Evolutionary conservation across 805 yeast species (phyloP), one percentile per base, ranked within the genome.

Genomic region (Dipodascus geniculatus): DNA sequence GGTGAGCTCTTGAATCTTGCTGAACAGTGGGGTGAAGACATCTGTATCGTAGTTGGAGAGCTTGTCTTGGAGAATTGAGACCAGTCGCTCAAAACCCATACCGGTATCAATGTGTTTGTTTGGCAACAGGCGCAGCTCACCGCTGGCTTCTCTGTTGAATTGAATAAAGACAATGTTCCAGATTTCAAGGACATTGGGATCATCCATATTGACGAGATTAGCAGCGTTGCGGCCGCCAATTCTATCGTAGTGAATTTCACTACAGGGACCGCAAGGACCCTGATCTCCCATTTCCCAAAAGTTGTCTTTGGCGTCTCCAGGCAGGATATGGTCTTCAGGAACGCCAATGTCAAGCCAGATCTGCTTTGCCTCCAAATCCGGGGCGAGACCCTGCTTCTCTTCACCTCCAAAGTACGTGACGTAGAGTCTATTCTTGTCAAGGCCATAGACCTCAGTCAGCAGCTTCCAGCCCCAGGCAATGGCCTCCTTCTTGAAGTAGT

Each of bases 221-320:
- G 97, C 76, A 53, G 98, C 99, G 66, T 93, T 91, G 76, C 99
- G 84, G 55, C 98, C 97, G 60, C 99, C 99, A 60, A 93, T 89
- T 73, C 99, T 83, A 71, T 93, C 99, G 70, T 88, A 93, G 71
- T 93, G 99, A 62, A 93, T 79, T 72, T 93, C 99, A 22, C 96
- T 85, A 74, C 99, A 95, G 52, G 99, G 99, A 58, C 99, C 99
- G 76, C 99, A 93, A 50, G 99, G 99, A 61, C 99, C 99, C 75
- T 91, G 98, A 67, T 95, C 99, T 64, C 99, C 99, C 99, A 93
- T 93, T 75, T 93, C 99, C 99, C 99, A 93, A 72, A 93, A 93
- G 73, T 93, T 93, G 69, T 93, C 99, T 66, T 82, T 75, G 53
- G 83, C 86, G 61, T 82, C 74, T 55, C 99, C 99, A 20, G 96